Conservation (phyloP, 495 filamentous ascomycete genomes). For the Hypoxylon rickii region DNA sequence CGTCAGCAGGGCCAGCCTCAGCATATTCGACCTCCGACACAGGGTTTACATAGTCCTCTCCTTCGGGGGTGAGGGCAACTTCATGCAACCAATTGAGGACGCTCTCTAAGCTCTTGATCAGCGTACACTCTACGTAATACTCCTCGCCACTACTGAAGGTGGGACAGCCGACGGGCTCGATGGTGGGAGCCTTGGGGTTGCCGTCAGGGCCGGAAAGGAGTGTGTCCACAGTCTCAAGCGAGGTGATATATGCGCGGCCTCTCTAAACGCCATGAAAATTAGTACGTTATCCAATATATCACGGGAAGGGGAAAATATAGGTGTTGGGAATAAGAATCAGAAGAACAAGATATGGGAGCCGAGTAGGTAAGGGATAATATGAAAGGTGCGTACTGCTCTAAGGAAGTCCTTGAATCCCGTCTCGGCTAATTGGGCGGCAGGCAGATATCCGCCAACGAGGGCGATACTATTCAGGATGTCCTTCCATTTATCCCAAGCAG, state of each 20-base stretch:
- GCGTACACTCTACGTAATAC: constrained; percentile 42
- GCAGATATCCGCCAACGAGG: constrained; percentile 46
- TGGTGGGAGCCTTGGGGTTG: constrained; percentile 34
- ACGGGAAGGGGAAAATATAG: too few relatives aligned
- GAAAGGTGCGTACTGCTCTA: constrained; percentile 45
- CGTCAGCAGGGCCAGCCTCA: constrained; percentile 5
- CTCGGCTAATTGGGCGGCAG: constrained; percentile 38
- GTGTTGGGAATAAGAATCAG: background rate
- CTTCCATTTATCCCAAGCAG: constrained; percentile 53
- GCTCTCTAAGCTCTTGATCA: constrained; percentile 39
- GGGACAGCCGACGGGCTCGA: constrained; percentile 49
- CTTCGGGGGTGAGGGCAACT: constrained; percentile 38
- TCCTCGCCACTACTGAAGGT: constrained; percentile 50
- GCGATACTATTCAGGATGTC: constrained; percentile 43
- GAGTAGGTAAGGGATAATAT: background rate
- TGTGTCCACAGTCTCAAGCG: constrained; percentile 50
- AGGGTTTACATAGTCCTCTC: constrained; percentile 41
- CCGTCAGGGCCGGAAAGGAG: constrained; percentile 53
- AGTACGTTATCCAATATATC: too few relatives aligned
- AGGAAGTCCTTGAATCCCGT: constrained; percentile 51
- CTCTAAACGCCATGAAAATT: constrained; percentile 44
- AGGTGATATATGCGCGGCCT: constrained; percentile 63
- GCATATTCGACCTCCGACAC: constrained; percentile 25
- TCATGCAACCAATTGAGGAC: constrained; percentile 53
- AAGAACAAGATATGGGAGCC: too few relatives aligned